phyloP scores from a whole-genome alignment of 495 filamentous ascomycete species.

The Sordaria brevicollis region DNA sequence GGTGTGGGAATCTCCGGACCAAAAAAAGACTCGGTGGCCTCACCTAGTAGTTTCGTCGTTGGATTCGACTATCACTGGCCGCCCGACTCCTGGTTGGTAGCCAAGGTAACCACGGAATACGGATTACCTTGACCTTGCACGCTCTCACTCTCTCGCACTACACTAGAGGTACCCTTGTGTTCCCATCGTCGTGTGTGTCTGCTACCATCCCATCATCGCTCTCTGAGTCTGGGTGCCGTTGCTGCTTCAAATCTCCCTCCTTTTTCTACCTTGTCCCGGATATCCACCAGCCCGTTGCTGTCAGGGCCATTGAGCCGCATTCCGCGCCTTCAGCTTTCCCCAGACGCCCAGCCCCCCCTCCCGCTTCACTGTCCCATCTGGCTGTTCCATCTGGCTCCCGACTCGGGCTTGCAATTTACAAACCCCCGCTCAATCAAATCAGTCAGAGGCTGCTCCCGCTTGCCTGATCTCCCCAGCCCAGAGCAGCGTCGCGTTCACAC shows the following conservation, averaged over 20 bases:
- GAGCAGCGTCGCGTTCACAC: neutral
- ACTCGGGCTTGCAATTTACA: constrained; percentile 15
- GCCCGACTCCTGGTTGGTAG: neutral
- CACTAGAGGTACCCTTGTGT: neutral
- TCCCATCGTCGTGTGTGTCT: neutral
- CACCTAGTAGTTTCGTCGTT: neutral
- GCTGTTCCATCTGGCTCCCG: neutral
- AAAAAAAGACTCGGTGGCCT: neutral
- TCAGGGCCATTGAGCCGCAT: neutral
- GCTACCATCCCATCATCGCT: neutral
- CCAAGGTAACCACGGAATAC: neutral
- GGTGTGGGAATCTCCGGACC: neutral
- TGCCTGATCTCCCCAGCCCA: constrained; percentile 11
- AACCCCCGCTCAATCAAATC: constrained; percentile 20
- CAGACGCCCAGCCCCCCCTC: constrained; percentile 4
- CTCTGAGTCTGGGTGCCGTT: too few relatives aligned
- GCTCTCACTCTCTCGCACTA: too few relatives aligned
- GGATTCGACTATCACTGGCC: too few relatives aligned
- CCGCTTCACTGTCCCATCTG: constrained; percentile 7
- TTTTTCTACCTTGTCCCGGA: neutral
- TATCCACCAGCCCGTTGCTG: neutral
- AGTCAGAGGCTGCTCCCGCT: constrained; percentile 19
- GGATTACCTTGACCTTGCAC: neutral
- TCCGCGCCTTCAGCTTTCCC: neutral
- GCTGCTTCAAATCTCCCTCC: neutral